These are phyloP conservation scores for Taphrina communis DNA, from an alignment of 1,139 yeast species.

Conservation along the genomic window DNA sequence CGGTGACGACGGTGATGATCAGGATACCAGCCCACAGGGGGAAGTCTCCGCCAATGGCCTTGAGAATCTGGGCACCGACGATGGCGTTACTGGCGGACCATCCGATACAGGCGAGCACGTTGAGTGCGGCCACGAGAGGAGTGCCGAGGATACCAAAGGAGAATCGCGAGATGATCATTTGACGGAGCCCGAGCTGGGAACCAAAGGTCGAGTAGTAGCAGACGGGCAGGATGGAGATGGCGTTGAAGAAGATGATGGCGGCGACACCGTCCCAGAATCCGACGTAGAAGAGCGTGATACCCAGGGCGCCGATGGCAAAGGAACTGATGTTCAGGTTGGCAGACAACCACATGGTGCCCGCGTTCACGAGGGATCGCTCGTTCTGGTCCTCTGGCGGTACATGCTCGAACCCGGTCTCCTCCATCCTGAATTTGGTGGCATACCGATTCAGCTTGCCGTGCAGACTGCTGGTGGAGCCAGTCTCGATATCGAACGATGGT, in stretches of 20 bases:
- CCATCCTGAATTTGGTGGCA: conserved; percentile 30
- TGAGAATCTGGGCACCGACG: conserved; percentile 83
- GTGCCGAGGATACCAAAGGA: conserved; percentile 77
- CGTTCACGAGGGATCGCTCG: conserved; percentile 16
- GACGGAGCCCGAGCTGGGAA: conserved; percentile 83
- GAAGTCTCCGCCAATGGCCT: conserved; percentile 70
- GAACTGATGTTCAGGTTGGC: conserved; percentile 90
- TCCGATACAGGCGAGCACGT: conserved; percentile 86
- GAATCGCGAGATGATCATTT: conserved; percentile 79
- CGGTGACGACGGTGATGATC: conserved; percentile 71
- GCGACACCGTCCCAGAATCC: conserved; percentile 71
- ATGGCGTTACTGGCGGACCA: conserved; percentile 95
- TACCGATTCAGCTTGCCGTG: conserved; percentile 21
- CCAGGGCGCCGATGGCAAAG: conserved; percentile 79
- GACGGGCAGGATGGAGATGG: conserved; percentile 76
- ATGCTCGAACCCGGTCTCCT: conserved; percentile 35
- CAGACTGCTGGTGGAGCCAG: conserved; percentile 10
- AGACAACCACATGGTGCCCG: conserved; percentile 56
- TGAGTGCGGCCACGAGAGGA: conserved; percentile 77
- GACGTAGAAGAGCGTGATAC: conserved; percentile 59
- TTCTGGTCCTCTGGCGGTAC: conserved; percentile 34
- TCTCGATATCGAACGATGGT: conserved; percentile 19
- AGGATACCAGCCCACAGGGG: conserved; percentile 91
- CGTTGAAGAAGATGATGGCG: conserved; percentile 70
- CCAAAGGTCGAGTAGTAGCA: conserved; percentile 86